Evolutionary conservation across 169 alveolate genomes (phyloP), one percentile per base, ranked within the genome.

Genomic region (Cryptosporidium parvum): DNA sequence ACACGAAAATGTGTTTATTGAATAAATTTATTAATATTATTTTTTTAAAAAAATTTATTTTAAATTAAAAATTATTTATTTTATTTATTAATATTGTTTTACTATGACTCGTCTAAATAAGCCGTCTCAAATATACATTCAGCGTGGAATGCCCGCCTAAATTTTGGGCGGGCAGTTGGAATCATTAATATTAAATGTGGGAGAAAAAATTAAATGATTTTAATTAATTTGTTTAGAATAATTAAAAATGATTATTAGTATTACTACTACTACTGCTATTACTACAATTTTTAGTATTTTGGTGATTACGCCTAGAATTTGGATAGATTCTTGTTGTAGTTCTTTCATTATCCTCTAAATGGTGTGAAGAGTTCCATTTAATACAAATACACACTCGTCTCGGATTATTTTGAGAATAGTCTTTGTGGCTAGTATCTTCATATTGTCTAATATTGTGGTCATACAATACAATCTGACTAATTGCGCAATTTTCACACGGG

Each of bases 301-400:
- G 44, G n/a, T 70, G 21, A 35, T 2, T 73, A 33, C 21, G n/a
- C 31, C 29, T 59, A 26, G 68, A 31, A 29, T 58, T 53, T 29
- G 86, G 86, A 14, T 53, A 73, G 26, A 56, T 73, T 56, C 86
- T 53, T 6, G 86, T 62, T 7, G 89, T 58, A n/a, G 72, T 62
- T 62, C 89, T 59, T 9, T 42, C 42, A 9, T 39, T 23, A 2
- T 42, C 52, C 21, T 44, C 37, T 1, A 80, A 52, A 33, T 80
- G 89, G n/a, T 61, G n/a, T 14, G 89, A 45, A 18, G 89, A 80
- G 68, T 80, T 80, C 89, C 89, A 80, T 68, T 65, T 80, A 5
- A 80, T 37, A 23, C 89, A 80, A 12, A 80, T 65, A 29, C 73
- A 59, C 26, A 61, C 53, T 9, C 62, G 72, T 29, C 51, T 29